Percentiles rank a stretch among this genome's conserved stretches.
Conservation (phyloP, 768 basidiomycete species). For the Suillus paluster region DNA sequence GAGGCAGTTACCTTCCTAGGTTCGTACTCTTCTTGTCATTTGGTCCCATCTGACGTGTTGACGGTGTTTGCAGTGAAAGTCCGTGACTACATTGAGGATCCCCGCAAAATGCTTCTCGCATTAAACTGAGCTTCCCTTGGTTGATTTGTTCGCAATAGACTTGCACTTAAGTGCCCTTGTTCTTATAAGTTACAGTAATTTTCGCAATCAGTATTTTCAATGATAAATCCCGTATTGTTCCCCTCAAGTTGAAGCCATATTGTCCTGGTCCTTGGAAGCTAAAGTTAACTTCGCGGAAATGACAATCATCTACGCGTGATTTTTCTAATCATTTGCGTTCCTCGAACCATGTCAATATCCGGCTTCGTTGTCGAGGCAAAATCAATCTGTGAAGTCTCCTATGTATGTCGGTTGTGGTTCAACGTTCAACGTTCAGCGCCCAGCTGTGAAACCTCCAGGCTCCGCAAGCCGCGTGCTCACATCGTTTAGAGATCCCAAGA, state of each 20-base stretch:
- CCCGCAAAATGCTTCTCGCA: conserved; percentile 84
- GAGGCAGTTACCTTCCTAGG: conserved; percentile 98
- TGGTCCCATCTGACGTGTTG: conserved; percentile 3
- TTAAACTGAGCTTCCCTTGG: neutral
- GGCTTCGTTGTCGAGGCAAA: too few species aligned
- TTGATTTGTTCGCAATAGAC: neutral
- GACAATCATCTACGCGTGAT: too few species aligned
- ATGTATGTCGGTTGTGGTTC: too few species aligned
- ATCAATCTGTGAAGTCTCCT: too few species aligned
- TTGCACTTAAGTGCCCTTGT: neutral
- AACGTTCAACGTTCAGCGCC: too few species aligned
- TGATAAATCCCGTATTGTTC: neutral
- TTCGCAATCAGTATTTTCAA: neutral
- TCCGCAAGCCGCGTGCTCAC: too few species aligned
- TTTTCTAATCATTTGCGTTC: too few species aligned
- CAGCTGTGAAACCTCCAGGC: too few species aligned
- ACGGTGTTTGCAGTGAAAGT: conserved; percentile 65
- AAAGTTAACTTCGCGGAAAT: too few species aligned
- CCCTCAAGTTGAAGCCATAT: neutral
- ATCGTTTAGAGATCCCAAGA: too few species aligned
- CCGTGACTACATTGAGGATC: conserved; percentile 94
- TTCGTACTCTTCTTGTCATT: conserved; percentile 42
- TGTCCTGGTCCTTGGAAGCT: too few species aligned
- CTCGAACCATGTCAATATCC: too few species aligned
- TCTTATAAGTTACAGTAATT: conserved; percentile 2